Evolutionary conservation across 345 rosid genomes (phyloP).

Genomic region (Pelargonium nanum): DNA sequence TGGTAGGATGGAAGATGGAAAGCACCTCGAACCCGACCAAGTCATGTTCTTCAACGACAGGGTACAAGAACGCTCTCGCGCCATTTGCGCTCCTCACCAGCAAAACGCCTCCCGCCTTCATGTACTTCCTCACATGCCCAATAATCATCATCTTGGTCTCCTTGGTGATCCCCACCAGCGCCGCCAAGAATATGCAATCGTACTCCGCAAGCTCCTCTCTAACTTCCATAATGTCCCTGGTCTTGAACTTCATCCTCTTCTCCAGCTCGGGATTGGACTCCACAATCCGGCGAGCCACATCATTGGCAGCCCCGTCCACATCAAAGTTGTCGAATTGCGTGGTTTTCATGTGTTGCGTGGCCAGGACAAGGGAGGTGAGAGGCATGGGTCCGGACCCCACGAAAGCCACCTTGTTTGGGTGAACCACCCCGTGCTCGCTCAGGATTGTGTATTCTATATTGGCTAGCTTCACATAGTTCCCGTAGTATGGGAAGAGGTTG

Average conservation of each 20-base stretch:
- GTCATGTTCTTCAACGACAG: conserved; percentile 22
- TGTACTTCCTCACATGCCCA: conserved; percentile 22
- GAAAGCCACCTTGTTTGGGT: conserved; percentile 29
- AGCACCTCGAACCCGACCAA: conserved; percentile 25
- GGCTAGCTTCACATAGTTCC: conserved; percentile 29
- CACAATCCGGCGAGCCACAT: conserved; percentile 17
- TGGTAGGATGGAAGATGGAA: conserved; percentile 28
- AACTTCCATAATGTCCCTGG: conserved; percentile 21
- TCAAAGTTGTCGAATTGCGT: conserved; percentile 29
- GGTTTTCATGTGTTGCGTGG: conserved; percentile 22
- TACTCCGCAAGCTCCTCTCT: conserved; percentile 22
- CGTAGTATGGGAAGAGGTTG: conserved; percentile 26
- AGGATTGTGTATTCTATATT: conserved; percentile 18
- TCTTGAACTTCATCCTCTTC: conserved; percentile 29
- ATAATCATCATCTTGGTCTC: conserved; percentile 21
- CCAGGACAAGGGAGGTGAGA: conserved; percentile 30
- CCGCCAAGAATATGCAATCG: conserved; percentile 33
- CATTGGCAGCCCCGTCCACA: conserved; percentile 22
- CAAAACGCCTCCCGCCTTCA: conserved; percentile 25
- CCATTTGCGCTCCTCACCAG: conserved; percentile 34
- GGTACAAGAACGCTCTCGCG: conserved; percentile 31
- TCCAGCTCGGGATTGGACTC: conserved; percentile 18
- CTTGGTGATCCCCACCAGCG: conserved; percentile 31
- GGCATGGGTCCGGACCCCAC: conserved; percentile 42
- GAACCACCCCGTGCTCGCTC: conserved; percentile 13